These are phyloP conservation scores for Quercus berberidifolia DNA, from an alignment of 306 rosid genomes.

Conservation along the genomic window DNA sequence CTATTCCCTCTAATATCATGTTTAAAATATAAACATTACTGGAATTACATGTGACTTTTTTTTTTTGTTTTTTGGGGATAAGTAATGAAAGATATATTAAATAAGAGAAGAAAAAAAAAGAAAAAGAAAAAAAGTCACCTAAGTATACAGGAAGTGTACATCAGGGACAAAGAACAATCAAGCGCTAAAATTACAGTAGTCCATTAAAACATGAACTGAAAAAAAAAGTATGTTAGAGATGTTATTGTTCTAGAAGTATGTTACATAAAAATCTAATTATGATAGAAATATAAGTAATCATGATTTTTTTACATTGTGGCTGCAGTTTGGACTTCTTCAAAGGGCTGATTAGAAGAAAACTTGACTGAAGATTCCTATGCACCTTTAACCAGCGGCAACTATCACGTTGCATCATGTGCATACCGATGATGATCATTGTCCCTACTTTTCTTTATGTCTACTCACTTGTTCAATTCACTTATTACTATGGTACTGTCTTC, in stretches of 20 bases:
- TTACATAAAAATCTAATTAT: neutral
- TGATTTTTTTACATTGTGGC: conserved; percentile 21
- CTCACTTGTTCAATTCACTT: neutral
- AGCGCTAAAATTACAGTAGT: no score
- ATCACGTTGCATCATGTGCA: conserved; percentile 20
- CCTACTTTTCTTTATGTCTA: neutral
- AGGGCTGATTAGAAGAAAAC: conserved; percentile 72
- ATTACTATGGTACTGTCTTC: neutral
- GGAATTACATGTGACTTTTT: no score
- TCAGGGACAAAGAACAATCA: no score
- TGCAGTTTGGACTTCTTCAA: conserved; percentile 79
- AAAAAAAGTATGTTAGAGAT: no score
- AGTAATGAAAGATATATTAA: no score
- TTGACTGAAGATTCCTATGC: conserved; percentile 41
- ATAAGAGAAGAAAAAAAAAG: no score
- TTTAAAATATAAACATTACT: no score
- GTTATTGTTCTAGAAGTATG: neutral
- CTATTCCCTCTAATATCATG: neutral
- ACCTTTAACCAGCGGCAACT: conserved; percentile 27
- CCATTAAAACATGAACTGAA: no score
- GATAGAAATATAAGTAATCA: neutral
- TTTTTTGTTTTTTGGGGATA: no score
- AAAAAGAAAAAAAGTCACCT: no score
- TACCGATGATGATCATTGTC: conserved; percentile 5
- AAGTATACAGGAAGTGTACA: no score